Conservation (phyloP, 768 basidiomycete genomes). For the Serendipita sp. region DNA sequence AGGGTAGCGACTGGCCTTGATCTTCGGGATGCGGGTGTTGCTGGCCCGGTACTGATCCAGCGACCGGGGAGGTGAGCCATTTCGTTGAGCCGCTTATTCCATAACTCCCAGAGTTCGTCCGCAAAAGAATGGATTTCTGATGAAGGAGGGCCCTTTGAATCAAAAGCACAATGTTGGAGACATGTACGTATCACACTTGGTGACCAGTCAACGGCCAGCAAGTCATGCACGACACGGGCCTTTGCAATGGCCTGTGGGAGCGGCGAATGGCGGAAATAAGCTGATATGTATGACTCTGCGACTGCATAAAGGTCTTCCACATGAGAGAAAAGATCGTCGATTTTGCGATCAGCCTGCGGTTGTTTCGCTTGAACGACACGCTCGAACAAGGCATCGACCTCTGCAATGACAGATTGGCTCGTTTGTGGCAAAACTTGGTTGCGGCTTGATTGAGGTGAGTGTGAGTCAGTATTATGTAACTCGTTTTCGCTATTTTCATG, state of each 20-base stretch:
- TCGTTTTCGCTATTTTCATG: constrained; percentile 8
- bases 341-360: constrained; percentile 6
- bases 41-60: constrained; percentile 25
- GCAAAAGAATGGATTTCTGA: constrained; percentile 35
- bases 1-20: not conserved
- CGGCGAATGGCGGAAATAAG: constrained; percentile 44
- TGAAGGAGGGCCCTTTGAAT: not conserved
- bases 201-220: constrained; percentile 30
- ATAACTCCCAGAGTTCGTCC: constrained; percentile 49
- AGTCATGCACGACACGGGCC: constrained; percentile 40
- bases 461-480: constrained; percentile 18
- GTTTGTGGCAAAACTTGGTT: not conserved
- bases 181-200: not conserved
- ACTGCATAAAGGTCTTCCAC: constrained; percentile 25
- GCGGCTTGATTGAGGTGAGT: constrained; percentile 15
- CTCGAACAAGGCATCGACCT: constrained; percentile 49
- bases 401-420: constrained; percentile 33
- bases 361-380: constrained; percentile 36
- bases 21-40: not conserved
- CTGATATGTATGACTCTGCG: constrained; percentile 49
- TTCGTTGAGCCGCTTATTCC: constrained; percentile 23
- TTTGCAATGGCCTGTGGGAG: constrained; percentile 49
- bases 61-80: not conserved
- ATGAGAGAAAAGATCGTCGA: constrained; percentile 28
- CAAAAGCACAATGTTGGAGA: constrained; percentile 10